Percentiles rank a stretch among this genome's conserved stretches.
These are phyloP conservation scores for Fusarium nelsonii DNA, from an alignment of 2,329 filamentous ascomycete species.

Conservation along the genomic window DNA sequence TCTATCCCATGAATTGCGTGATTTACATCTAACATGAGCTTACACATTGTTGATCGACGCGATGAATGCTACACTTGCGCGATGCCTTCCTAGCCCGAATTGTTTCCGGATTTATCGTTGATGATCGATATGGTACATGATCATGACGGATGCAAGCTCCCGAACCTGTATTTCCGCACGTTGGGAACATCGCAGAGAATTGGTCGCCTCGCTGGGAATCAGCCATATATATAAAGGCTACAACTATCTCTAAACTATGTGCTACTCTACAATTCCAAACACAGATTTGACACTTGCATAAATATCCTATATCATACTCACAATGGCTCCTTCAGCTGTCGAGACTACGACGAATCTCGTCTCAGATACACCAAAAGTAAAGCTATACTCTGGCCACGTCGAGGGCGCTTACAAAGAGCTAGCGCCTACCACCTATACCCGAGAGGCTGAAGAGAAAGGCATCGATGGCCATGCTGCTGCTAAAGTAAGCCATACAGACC, in stretches of 20 bases:
- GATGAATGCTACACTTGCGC: constrained; percentile 30
- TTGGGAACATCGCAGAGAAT: background rate
- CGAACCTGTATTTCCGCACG: constrained; percentile 30
- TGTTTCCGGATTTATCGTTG: background rate
- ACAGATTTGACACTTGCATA: background rate
- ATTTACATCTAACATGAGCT: constrained; percentile 19
- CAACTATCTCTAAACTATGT: background rate
- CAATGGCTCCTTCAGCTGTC: constrained; percentile 47
- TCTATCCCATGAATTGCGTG: constrained; percentile 38
- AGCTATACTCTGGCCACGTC: constrained; percentile 47
- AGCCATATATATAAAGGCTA: constrained; percentile 34
- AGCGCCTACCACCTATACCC: constrained; percentile 34
- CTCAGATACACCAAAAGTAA: constrained; percentile 37
- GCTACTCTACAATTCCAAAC: background rate
- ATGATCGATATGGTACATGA: background rate
- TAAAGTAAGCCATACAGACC: constrained; percentile 22
- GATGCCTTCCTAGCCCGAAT: constrained; percentile 23
- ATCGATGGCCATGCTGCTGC: constrained; percentile 39
- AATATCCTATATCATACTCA: background rate
- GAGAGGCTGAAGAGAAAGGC: constrained; percentile 42
- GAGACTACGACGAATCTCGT: constrained; percentile 31
- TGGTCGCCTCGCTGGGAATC: background rate
- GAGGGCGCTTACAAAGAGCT: constrained; percentile 47
- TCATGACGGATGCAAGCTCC: constrained; percentile 21
- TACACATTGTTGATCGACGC: constrained; percentile 10